Conservation (phyloP, 2,329 filamentous ascomycete genomes). For the Aulographum hederae region DNA sequence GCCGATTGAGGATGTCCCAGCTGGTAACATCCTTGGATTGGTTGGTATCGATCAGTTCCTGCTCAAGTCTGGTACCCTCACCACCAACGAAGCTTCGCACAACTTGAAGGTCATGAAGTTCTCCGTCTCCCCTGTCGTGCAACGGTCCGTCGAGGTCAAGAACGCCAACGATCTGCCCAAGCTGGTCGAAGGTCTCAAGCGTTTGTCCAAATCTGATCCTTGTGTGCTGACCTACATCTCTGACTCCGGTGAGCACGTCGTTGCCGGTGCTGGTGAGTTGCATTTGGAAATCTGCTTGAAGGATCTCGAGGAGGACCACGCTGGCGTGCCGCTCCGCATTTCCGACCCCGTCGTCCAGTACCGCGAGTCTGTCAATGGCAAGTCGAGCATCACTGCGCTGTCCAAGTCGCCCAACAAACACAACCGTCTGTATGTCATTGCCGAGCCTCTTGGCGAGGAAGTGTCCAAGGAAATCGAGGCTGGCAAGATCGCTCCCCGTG, state of each 20-base stretch:
- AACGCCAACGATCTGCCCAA: slow-evolving; percentile 99
- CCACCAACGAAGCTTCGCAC: slow-evolving; percentile 92
- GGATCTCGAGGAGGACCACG: slow-evolving; percentile 99
- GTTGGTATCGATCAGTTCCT: slow-evolving; percentile 99
- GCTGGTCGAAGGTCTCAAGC: slow-evolving; percentile 99
- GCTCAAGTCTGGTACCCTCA: slow-evolving; percentile 99
- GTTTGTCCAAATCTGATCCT: slow-evolving; percentile 99
- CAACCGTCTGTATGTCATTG: slow-evolving; percentile 97
- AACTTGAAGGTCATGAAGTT: slow-evolving; percentile 99
- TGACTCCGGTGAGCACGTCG: slow-evolving; percentile 94
- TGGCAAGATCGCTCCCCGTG: slow-evolving; percentile 84
- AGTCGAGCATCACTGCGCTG: slow-evolving; percentile 87
- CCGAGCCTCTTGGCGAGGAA: slow-evolving; percentile 81
- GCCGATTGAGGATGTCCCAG: slow-evolving; percentile 96
- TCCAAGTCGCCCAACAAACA: slow-evolving; percentile 99
- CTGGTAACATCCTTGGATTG: slow-evolving; percentile 98
- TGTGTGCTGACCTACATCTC: slow-evolving; percentile 84
- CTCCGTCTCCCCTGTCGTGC: slow-evolving; percentile 97
- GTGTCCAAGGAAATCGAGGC: slow-evolving; percentile 75
- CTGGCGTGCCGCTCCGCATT: slow-evolving; percentile 91
- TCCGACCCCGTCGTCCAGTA: slow-evolving; percentile 97
- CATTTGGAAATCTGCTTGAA: slow-evolving; percentile 99
- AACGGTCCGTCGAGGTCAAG: slow-evolving; percentile 98
- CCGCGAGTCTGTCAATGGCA: slow-evolving; percentile 79
- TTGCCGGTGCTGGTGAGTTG: slow-evolving; percentile 97